phyloP scores from a whole-genome alignment of 2,329 filamentous ascomycete genomes.

The Fusarium fujikuroi region DNA sequence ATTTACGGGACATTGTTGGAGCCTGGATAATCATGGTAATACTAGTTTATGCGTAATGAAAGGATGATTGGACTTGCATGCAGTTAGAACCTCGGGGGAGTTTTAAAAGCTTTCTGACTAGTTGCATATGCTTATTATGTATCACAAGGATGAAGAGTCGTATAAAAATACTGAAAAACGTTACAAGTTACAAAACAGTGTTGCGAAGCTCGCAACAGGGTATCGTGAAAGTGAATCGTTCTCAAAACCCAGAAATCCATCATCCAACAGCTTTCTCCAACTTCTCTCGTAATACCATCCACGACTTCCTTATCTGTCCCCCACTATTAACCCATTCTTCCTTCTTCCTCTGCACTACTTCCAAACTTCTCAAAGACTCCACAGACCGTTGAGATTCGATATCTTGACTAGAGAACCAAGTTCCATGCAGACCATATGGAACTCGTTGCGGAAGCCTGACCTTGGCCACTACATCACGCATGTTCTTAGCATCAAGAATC shows the following conservation, averaged over 20 bases:
- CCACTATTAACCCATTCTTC: neutral
- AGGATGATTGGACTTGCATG: neutral
- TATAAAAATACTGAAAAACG: fast-evolving
- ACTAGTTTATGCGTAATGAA: neutral
- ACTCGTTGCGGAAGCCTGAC: slow-evolving; percentile 72
- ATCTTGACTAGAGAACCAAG: slow-evolving; percentile 67
- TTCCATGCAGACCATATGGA: slow-evolving; percentile 75
- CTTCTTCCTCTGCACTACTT: slow-evolving; percentile 2
- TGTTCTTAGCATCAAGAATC: slow-evolving; percentile 72
- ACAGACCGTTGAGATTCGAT: slow-evolving; percentile 59
- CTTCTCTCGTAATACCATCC: neutral
- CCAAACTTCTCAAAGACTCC: slow-evolving; percentile 4
- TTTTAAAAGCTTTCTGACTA: neutral
- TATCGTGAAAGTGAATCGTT: neutral
- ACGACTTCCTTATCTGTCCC: neutral
- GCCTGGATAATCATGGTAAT: neutral
- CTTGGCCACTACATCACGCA: slow-evolving; percentile 68
- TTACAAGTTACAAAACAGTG: too few relatives aligned
- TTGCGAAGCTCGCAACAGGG: neutral
- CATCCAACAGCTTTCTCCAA: slow-evolving; percentile 7
- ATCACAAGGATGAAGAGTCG: neutral
- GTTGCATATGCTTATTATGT: neutral
- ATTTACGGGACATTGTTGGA: neutral
- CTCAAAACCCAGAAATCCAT: neutral
- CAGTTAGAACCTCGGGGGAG: fast-evolving